Base-by-base conservation (phyloP, 805 yeast species). In the Suhomyces canberraensis region DNA sequence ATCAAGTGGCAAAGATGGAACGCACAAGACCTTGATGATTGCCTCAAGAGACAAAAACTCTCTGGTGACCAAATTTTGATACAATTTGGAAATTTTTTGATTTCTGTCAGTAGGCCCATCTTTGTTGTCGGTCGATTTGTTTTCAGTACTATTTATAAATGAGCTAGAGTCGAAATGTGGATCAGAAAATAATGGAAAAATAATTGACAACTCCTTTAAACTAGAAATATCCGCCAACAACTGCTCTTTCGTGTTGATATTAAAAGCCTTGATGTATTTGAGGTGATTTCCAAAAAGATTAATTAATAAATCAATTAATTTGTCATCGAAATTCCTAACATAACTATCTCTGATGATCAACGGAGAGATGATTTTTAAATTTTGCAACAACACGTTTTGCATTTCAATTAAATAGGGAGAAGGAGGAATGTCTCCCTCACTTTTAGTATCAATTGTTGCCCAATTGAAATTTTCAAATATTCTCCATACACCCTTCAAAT, bases 381-480 rank as follows among this genome's bases (percentile, higher is more conserved):
- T 66, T 22, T 71, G 73, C 1, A 61, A 47, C 13, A 84, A 50
- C 1, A 73, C 61, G 5, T 60, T 58, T 36, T 73, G 72, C 33
- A 86, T 58, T 16, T 85, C 84, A 4, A 63, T 56, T 54, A 84
- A 75, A 48, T 85, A 90, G 33, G 79, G 61, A 29, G 95, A 84
- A 45, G 82, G 79, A 44, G 81, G 91, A 19, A 78, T 79, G 3
- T 83, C 85, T n/a, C 71, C 69, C 19, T 74, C 78, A 3, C 18
- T 25, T 11, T 11, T 22, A 3, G 29, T 13, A 11, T 36, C 35
- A n/a, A 26, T 17, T 25, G 69, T 65, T 19, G 70, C 67, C 96
- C 96, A 89, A 55, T 86, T 83, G 27, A 53, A 50, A 30, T 79
- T 76, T 46, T 81, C 81, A 72, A 93, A 80, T 50, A 88, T 96